These are phyloP conservation scores for Metschnikowia gelsemii DNA, from an alignment of 805 yeast species.

Conservation along the genomic window DNA sequence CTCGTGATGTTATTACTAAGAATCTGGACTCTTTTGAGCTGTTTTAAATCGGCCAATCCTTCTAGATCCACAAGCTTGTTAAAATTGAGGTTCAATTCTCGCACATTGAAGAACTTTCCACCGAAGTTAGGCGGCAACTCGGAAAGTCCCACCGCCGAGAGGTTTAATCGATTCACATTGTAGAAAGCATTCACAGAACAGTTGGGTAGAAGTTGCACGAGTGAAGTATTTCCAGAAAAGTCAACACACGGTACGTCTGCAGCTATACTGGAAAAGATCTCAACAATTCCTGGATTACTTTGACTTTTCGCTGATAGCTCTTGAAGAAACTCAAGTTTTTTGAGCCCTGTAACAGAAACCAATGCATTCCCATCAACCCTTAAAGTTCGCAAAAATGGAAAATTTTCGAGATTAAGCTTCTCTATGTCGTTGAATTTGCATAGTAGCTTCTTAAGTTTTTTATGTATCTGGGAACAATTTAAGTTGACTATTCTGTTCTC, in stretches of 20 bases:
- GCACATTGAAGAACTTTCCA: conserved; percentile 44
- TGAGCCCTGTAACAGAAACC: conserved; percentile 25
- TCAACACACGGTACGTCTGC: conserved; percentile 35
- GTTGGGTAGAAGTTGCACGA: conserved; percentile 2
- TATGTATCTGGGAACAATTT: conserved; percentile 24
- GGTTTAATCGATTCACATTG: conserved; percentile 39
- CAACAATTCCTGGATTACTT: conserved; percentile 19
- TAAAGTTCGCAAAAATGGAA: conserved; percentile 43
- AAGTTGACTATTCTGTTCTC: conserved; percentile 37
- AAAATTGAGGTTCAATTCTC: conserved; percentile 51
- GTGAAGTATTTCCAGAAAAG: conserved; percentile 38
- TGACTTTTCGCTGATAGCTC: conserved; percentile 46
- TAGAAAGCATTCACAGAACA: conserved; percentile 21
- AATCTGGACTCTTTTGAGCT: conserved; percentile 40
- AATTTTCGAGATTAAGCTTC: conserved; percentile 30
- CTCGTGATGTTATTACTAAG: conserved; percentile 46
- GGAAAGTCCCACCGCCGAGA: conserved; percentile 49
- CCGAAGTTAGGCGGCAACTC: conserved; percentile 39
- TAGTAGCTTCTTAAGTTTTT: conserved; percentile 36
- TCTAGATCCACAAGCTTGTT: conserved; percentile 40
- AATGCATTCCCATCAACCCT: conserved; percentile 47
- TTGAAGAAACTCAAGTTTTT: conserved; percentile 33
- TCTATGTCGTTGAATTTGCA: conserved; percentile 39
- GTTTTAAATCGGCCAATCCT: conserved; percentile 32
- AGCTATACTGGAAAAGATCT: conserved; percentile 22